Evolutionary conservation across 257 asterid genomes (phyloP), one percentile per base, ranked within the genome.

Genomic region (Lithospermum erythrorhizon): DNA sequence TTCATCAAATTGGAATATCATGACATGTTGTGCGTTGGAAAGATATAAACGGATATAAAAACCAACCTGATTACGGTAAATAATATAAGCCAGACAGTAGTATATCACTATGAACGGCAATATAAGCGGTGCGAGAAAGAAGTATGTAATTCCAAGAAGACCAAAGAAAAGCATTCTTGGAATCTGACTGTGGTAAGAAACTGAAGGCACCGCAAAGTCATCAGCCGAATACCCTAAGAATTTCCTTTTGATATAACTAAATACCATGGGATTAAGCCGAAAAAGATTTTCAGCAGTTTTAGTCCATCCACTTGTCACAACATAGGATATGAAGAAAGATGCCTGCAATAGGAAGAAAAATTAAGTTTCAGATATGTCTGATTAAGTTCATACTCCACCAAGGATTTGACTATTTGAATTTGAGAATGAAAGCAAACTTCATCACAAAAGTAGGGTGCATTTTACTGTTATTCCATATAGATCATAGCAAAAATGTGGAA

Each of bases 301-400:
- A 64, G 99, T 93, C 99, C 99, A 93, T 69, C 99, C 99, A 65
- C 96, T 84, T 53, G 99, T 93, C 68, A 93, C 96, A 58, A 93
- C 97, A 75, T 93, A 93, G 5, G 99, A 86, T 62, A 89, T 86
- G 84, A 91, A 93, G 81, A 93, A 93, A 27, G 95, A 71, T 62
- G 97, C 97, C 99, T 93, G 73, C 73, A 73, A 55, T 57, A 59
- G 21, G 49, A 52, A 65, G n/a, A 49, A 53, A 30, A 35, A 64
- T 45, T 11, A 37, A 1, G 32, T 27, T 27, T 27, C 6, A 27
- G 32, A 27, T 27, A 27, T 3, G 32, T 27, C 30, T 27, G 27
- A 35, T 17, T 9, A 35, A 17, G 20, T 52, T 21, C 32, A 52
- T 17, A 18, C 17, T 52, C 56, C 56, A 16, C 21, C 5, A 4